Percentiles rank a stretch among this genome's conserved stretches.
phyloP scores from a whole-genome alignment of 2,329 filamentous ascomycete genomes.

The Drechslera avenae region DNA sequence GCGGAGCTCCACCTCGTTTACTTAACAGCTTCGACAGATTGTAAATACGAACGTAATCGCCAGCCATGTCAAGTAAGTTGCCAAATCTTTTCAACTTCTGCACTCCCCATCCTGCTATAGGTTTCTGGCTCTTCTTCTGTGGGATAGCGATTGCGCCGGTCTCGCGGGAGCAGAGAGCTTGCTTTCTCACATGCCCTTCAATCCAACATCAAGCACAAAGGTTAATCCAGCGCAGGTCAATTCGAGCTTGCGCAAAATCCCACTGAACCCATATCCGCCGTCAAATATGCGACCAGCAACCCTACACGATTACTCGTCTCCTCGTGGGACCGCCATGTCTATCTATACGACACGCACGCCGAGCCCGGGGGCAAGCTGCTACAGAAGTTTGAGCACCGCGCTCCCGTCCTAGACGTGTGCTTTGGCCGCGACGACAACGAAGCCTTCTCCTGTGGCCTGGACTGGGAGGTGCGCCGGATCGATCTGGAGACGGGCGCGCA shows the following conservation, averaged over 20 bases:
- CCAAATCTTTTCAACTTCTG: fast-evolving
- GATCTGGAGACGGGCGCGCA: constrained; percentile 74
- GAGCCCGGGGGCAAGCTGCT: constrained; percentile 67
- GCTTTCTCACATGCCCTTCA: background rate
- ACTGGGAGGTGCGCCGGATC: constrained; percentile 84
- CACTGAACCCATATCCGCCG: constrained; percentile 81
- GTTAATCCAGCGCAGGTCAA: constrained; percentile 55
- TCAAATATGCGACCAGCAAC: constrained; percentile 82
- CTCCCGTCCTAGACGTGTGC: constrained; percentile 88
- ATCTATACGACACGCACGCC: constrained; percentile 78
- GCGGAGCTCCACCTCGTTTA: constrained; percentile 22
- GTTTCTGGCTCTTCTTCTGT: background rate
- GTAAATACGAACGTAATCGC: constrained; percentile 11
- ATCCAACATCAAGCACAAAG: constrained; percentile 3
- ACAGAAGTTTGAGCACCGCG: constrained; percentile 77
- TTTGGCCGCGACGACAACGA: constrained; percentile 83
- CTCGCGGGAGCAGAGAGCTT: background rate
- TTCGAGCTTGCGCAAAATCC: constrained; percentile 84
- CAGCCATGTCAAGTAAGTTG: constrained; percentile 39
- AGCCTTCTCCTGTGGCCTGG: constrained; percentile 84
- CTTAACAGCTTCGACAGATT: constrained; percentile 13
- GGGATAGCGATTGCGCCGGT: too few relatives aligned
- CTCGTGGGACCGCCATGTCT: constrained; percentile 92
- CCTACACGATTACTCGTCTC: constrained; percentile 81
- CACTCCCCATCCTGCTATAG: background rate